These are phyloP conservation scores for Mucor irregularis DNA, from an alignment of 371 early-diverging fungal genomes.

Conservation along the genomic window DNA sequence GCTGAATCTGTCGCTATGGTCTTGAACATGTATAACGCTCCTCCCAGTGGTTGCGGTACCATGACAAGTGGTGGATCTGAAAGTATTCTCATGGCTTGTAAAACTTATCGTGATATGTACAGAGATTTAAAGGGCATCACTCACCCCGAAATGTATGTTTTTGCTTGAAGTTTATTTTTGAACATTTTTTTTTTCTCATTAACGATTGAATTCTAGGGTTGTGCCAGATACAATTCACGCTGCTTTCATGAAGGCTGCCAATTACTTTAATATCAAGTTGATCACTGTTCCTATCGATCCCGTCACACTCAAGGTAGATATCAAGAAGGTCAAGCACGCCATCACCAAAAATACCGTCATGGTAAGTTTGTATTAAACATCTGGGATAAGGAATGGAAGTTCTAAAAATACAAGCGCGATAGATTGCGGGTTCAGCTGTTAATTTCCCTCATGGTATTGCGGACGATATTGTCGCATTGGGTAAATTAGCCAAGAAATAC, in stretches of 20 bases:
- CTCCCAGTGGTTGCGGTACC: slow-evolving; percentile 70
- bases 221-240: slow-evolving; percentile 91
- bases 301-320: slow-evolving; percentile 74
- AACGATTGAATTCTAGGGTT: slow-evolving; percentile 51
- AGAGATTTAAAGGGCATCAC: slow-evolving; percentile 72
- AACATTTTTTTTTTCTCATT: not conserved
- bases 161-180: not conserved
- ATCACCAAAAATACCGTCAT: slow-evolving; percentile 92
- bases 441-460: slow-evolving; percentile 94
- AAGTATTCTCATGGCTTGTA: slow-evolving; percentile 91
- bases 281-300: slow-evolving; percentile 83
- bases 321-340: slow-evolving; percentile 71
- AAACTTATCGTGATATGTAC: slow-evolving; percentile 85
- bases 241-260: slow-evolving; percentile 94
- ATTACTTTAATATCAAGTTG: slow-evolving; percentile 88
- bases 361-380: slow-evolving; percentile 38
- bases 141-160: slow-evolving; percentile 85
- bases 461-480: slow-evolving; percentile 87
- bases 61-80: slow-evolving; percentile 97
- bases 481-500: slow-evolving; percentile 78
- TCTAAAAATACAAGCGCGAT: no score
- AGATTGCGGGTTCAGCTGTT: slow-evolving; percentile 89
- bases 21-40: slow-evolving; percentile 82
- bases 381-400: no score
- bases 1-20: slow-evolving; percentile 94